Evolutionary conservation across 129 eudicot genomes (phyloP).

Genomic region (Ambrosia artemisiifolia): DNA sequence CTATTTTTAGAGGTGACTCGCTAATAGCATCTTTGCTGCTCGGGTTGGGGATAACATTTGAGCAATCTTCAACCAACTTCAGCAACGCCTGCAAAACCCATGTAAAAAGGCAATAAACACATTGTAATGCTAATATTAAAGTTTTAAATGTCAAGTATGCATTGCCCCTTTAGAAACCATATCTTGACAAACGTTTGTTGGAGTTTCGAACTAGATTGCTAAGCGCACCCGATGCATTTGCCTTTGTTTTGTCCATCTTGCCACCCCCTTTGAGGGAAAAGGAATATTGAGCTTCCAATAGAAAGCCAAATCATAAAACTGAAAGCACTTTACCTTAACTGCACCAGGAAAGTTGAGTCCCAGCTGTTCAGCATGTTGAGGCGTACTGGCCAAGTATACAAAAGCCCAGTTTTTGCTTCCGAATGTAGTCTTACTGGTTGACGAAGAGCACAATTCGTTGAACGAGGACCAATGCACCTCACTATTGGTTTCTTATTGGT

Average conservation of each 20-base stretch:
- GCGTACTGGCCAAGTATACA: slow-evolving; percentile 97
- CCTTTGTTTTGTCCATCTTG: slow-evolving; percentile 59
- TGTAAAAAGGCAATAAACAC: neutral
- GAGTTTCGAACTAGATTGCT: slow-evolving; percentile 97
- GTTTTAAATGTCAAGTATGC: slow-evolving; percentile 40
- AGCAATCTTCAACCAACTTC: slow-evolving; percentile 75
- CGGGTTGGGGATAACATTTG: slow-evolving; percentile 67
- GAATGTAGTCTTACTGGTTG: slow-evolving; percentile 49
- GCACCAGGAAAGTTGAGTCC: slow-evolving; percentile 93
- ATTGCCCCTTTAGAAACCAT: slow-evolving; percentile 91
- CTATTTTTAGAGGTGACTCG: slow-evolving; percentile 82
- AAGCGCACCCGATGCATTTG: slow-evolving; percentile 96
- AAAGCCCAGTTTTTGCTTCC: slow-evolving; percentile 95
- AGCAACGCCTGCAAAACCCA: slow-evolving; percentile 59
- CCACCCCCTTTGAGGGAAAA: slow-evolving; percentile 3
- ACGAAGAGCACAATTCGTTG: slow-evolving; percentile 67
- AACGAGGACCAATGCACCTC: slow-evolving; percentile 78
- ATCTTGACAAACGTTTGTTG: slow-evolving; percentile 77
- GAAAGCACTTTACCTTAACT: slow-evolving; percentile 64
- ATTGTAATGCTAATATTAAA: neutral
- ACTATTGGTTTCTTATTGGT: slow-evolving; percentile 30
- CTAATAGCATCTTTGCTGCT: slow-evolving; percentile 62
- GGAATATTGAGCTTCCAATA: no score
- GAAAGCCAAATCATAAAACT: neutral
- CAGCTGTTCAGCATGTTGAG: slow-evolving; percentile 90